These are phyloP conservation scores for Penicillium cinerascens DNA, from an alignment of 495 filamentous ascomycete genomes.

Conservation along the genomic window DNA sequence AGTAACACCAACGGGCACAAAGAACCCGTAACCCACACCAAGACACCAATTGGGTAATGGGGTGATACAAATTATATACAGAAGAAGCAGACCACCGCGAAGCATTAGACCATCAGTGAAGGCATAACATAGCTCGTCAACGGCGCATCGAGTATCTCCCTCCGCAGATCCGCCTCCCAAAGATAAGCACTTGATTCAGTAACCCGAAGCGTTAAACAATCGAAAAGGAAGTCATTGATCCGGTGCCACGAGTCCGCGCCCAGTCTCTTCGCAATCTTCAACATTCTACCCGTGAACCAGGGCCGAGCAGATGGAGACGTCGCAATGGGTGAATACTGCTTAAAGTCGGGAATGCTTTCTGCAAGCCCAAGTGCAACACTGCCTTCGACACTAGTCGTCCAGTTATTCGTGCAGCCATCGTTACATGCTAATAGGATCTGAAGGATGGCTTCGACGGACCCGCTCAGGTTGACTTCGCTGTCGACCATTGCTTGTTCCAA, in stretches of 20 bases:
- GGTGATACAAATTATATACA: background rate
- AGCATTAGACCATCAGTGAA: slow-evolving; percentile 17
- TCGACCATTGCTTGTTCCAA: slow-evolving; percentile 27
- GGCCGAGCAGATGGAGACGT: slow-evolving; percentile 30
- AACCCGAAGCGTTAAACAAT: slow-evolving; percentile 32
- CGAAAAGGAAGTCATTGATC: slow-evolving; percentile 32
- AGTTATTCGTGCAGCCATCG: slow-evolving; percentile 17
- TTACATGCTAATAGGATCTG: slow-evolving; percentile 40
- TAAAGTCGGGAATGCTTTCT: slow-evolving; percentile 23
- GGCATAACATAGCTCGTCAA: slow-evolving; percentile 37
- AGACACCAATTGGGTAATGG: background rate
- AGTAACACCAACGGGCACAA: slow-evolving; percentile 24
- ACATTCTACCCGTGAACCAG: slow-evolving; percentile 42
- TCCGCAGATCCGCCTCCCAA: slow-evolving; percentile 33
- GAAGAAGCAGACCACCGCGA: background rate
- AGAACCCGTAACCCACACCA: background rate
- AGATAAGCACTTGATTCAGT: slow-evolving; percentile 13
- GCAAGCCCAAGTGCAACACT: background rate
- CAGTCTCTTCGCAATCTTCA: slow-evolving; percentile 42
- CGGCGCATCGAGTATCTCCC: slow-evolving; percentile 35
- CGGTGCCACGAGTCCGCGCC: slow-evolving; percentile 30
- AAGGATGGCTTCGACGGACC: slow-evolving; percentile 37
- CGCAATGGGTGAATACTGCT: slow-evolving; percentile 28
- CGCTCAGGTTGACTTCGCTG: slow-evolving; percentile 37
- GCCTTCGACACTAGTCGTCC: background rate